These are phyloP conservation scores for Amoeboaphelidium protococcarum DNA, from an alignment of 371 early-diverging fungal genomes.

Conservation along the genomic window DNA sequence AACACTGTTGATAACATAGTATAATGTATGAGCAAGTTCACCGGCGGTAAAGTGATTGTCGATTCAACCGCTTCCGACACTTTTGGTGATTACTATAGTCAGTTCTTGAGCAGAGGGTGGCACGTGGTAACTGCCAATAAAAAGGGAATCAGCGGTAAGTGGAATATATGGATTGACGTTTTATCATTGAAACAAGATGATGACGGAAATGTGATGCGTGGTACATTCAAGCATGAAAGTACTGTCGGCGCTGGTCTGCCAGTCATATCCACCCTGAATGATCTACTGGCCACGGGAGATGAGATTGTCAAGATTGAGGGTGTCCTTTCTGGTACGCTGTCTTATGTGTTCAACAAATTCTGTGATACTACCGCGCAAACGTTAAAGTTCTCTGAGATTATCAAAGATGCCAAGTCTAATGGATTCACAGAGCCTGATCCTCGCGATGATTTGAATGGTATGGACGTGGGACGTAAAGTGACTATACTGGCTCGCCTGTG, in stretches of 20 bases:
- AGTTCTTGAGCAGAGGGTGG: constrained; percentile 42
- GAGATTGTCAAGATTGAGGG: constrained; percentile 72
- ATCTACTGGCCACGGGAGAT: constrained; percentile 66
- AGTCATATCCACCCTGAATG: constrained; percentile 60
- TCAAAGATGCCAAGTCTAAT: constrained; percentile 56
- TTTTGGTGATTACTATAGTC: constrained; percentile 51
- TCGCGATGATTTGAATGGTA: constrained; percentile 86
- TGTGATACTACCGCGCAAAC: constrained; percentile 18
- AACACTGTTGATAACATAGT: no score
- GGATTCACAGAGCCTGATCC: constrained; percentile 97
- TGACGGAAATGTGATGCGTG: neutral
- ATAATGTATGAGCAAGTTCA: no score
- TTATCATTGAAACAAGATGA: neutral
- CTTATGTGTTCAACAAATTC: constrained; percentile 83
- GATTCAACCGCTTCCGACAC: constrained; percentile 69
- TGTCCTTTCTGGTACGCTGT: constrained; percentile 82
- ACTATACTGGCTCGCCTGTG: constrained; percentile 65
- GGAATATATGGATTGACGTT: constrained; percentile 4
- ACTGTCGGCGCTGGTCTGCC: constrained; percentile 95
- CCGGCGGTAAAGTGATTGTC: no score
- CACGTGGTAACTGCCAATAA: constrained; percentile 92
- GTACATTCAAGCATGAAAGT: constrained; percentile 34
- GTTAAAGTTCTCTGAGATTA: constrained; percentile 54
- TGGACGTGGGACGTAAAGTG: constrained; percentile 93
- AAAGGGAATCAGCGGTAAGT: constrained; percentile 77